These are phyloP conservation scores for Cutaneotrichosporon cyanovorans DNA, from an alignment of 1,284 basidiomycete genomes.

Conservation along the genomic window DNA sequence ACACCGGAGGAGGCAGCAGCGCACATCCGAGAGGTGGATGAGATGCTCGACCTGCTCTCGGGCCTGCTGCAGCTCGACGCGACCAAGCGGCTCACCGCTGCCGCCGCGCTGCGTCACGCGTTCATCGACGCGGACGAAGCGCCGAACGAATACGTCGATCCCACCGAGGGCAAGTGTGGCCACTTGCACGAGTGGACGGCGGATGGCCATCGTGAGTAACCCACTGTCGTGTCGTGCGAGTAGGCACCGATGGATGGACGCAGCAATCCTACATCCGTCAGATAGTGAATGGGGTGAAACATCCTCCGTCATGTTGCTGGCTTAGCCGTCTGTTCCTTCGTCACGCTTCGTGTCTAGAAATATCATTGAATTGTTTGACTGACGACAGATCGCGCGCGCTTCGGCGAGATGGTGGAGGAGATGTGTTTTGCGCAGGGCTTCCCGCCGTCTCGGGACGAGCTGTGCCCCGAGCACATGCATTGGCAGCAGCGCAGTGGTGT, in stretches of 20 bases:
- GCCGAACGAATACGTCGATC: slow-evolving; percentile 21
- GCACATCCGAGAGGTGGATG: slow-evolving; percentile 55
- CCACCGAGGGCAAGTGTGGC: slow-evolving; percentile 35
- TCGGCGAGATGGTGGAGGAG: slow-evolving; percentile 27
- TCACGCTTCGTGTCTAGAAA: too few relatives aligned
- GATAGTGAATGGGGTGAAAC: too few relatives aligned
- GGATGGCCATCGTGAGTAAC: slow-evolving; percentile 35
- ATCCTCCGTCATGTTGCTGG: too few relatives aligned
- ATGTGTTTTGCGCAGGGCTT: slow-evolving; percentile 40
- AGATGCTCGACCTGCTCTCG: slow-evolving; percentile 65
- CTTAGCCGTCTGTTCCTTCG: too few relatives aligned
- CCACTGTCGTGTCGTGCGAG: too few relatives aligned
- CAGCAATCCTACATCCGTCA: too few relatives aligned
- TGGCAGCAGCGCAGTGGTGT: slow-evolving; percentile 32
- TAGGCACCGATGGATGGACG: too few relatives aligned
- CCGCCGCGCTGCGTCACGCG: slow-evolving; percentile 64
- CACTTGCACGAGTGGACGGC: slow-evolving; percentile 25
- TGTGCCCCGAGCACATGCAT: slow-evolving; percentile 43
- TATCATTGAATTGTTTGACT: neutral
- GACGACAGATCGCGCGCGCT: slow-evolving; percentile 26
- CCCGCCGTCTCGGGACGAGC: slow-evolving; percentile 17
- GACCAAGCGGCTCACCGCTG: slow-evolving; percentile 66
- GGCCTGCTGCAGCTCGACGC: slow-evolving; percentile 65
- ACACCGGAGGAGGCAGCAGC: slow-evolving; percentile 35
- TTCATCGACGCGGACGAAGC: slow-evolving; percentile 52